Conservation (phyloP, 140 eudicot species). For the Bidens hawaiensis region DNA sequence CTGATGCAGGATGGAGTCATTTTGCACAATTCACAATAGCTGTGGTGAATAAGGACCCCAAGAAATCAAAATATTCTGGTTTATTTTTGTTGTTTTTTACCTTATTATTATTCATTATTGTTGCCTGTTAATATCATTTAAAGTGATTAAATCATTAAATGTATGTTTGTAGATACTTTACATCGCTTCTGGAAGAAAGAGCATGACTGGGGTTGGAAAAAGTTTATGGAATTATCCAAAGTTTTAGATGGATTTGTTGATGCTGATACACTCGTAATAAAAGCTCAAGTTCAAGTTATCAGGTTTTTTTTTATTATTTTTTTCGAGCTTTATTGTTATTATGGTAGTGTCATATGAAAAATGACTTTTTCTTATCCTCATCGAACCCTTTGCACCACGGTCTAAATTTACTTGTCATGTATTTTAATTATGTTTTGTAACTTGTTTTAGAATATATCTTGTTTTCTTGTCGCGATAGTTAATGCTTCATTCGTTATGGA, state of each 20-base stretch:
- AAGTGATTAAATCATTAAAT: too few relatives aligned
- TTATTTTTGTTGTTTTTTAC: neutral
- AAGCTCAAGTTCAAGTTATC: constrained; percentile 92
- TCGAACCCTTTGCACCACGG: neutral
- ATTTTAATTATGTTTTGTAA: neutral
- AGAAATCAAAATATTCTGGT: constrained; percentile 88
- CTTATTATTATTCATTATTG: neutral
- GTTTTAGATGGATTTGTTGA: constrained; percentile 77
- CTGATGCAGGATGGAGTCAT: constrained; percentile 79
- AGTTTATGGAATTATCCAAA: constrained; percentile 76
- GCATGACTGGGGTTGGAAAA: constrained; percentile 99
- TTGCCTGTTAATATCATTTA: too few relatives aligned
- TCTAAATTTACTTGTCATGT: neutral
- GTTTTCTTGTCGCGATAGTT: neutral
- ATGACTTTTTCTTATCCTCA: neutral
- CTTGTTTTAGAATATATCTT: neutral
- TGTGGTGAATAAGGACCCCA: constrained; percentile 85
- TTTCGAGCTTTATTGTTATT: neutral
- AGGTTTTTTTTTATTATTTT: constrained; percentile 36
- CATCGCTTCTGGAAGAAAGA: constrained; percentile 93
- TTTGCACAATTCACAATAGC: constrained; percentile 93
- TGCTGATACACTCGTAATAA: constrained; percentile 67
- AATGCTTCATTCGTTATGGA: too few relatives aligned
- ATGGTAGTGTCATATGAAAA: neutral
- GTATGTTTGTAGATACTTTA: constrained; percentile 56